Conservation (phyloP, 2,329 filamentous ascomycete genomes). For the Aspergillus sp. region DNA sequence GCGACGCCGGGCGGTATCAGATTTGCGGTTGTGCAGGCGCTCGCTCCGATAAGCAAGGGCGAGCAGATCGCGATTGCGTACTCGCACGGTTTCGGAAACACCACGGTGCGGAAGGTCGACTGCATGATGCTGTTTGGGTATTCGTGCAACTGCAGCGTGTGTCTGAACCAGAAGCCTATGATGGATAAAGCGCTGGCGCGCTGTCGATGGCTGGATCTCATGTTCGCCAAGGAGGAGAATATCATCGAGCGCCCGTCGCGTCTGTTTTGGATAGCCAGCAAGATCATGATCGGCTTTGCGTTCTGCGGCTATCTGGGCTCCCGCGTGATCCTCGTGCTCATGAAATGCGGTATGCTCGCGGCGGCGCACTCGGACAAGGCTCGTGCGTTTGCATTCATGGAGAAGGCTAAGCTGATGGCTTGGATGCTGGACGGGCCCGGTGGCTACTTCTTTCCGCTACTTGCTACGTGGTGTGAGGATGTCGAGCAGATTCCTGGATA, state of each 20-base stretch:
- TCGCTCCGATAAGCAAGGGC: constrained; percentile 11
- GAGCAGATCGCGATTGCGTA: constrained; percentile 20
- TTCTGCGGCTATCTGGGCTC: constrained; percentile 5
- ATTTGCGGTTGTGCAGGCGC: constrained; percentile 9
- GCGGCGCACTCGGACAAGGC: constrained; percentile 16
- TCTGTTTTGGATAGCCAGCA: constrained; percentile 6
- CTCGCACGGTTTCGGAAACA: constrained; percentile 3
- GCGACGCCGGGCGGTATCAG: background rate
- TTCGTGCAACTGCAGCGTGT: constrained; percentile 16
- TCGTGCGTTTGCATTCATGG: constrained; percentile 12
- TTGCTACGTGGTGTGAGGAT: constrained; percentile 4
- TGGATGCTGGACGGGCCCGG: constrained; percentile 7
- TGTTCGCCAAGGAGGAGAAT: constrained; percentile 1
- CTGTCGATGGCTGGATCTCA: constrained; percentile 3
- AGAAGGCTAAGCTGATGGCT: constrained; percentile 6
- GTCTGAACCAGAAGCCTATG: constrained; percentile 4
- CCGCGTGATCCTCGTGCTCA: constrained; percentile 9
- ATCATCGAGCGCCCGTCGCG: constrained; percentile 8
- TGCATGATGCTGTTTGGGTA: constrained; percentile 12
- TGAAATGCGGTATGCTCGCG: constrained; percentile 15
- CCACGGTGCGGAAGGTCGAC: constrained; percentile 5
- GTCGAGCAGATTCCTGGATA: constrained; percentile 8
- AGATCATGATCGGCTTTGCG: constrained; percentile 4
- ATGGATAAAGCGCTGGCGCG: constrained; percentile 9
- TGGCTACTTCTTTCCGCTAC: constrained; percentile 4